A percentile compares a stretch with the other conserved stretches of the same genome.
These are phyloP conservation scores for Globisporangium recalcitrans DNA, from an alignment of 352 stramenopile species.

Conservation along the genomic window DNA sequence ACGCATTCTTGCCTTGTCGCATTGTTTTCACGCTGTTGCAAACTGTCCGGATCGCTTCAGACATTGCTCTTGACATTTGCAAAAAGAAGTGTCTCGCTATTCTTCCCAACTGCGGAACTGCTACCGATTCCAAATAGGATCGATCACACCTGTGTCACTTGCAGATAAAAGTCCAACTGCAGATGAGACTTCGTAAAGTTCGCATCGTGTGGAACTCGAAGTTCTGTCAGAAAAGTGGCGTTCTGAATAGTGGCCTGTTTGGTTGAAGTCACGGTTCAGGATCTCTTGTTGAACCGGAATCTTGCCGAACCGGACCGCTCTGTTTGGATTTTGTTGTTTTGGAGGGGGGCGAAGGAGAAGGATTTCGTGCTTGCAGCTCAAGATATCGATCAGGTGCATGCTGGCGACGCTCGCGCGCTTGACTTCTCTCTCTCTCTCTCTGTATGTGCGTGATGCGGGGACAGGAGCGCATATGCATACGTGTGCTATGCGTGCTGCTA, in stretches of 20 bases:
- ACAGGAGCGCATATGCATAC: background rate
- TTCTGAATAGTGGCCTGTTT: background rate
- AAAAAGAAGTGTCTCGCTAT: background rate
- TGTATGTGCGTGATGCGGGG: background rate
- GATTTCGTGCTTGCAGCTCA: slow-evolving; percentile 20
- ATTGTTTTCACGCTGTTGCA: background rate
- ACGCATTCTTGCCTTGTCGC: background rate
- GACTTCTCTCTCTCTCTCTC: background rate
- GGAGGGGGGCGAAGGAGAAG: slow-evolving; percentile 19
- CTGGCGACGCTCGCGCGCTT: background rate
- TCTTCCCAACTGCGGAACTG: too few relatives aligned
- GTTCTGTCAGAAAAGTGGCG: too few relatives aligned
- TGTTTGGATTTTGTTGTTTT: slow-evolving; percentile 13
- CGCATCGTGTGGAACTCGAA: background rate
- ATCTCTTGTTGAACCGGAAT: slow-evolving; percentile 7
- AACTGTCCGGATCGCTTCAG: background rate
- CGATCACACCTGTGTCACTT: background rate
- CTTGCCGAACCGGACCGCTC: slow-evolving; percentile 10
- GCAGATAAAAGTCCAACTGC: background rate
- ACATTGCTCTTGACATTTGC: background rate
- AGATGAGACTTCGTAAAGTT: background rate
- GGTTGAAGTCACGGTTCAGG: slow-evolving; percentile 6
- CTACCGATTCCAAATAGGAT: too few relatives aligned
- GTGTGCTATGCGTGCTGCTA: background rate
- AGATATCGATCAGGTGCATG: slow-evolving; percentile 21